A percentile compares a stretch with the other conserved stretches of the same genome.
phyloP scores from a whole-genome alignment of 208 protist species.

The Endotrypanum monterogeii region DNA sequence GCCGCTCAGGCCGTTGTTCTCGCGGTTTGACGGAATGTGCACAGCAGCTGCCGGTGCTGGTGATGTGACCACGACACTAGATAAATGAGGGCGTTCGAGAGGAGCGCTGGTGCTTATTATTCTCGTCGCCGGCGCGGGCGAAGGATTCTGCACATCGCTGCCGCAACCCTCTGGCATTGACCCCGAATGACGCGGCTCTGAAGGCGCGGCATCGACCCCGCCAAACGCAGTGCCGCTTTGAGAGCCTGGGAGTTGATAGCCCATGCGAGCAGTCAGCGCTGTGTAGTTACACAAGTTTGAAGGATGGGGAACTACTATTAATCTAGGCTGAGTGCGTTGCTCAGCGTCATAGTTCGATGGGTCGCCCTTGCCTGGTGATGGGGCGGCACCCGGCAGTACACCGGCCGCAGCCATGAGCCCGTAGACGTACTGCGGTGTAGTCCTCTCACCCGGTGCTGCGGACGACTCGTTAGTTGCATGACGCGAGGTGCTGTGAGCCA shows the following conservation, averaged over 20 bases:
- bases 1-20: constrained; percentile 5
- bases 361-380: background rate
- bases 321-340: constrained; percentile 14
- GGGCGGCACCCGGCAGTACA: constrained; percentile 5
- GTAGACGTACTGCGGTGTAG: constrained; percentile 32
- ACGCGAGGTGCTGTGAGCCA: constrained; percentile 19
- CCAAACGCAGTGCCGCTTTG: background rate
- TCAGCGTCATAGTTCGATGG: background rate
- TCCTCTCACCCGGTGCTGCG: constrained; percentile 14
- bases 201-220: background rate
- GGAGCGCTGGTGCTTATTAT: background rate
- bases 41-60: constrained; percentile 26
- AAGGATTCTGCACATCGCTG: background rate
- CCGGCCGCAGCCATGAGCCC: constrained; percentile 26
- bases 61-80: background rate
- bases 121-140: background rate
- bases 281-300: constrained; percentile 20
- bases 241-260: constrained; percentile 13
- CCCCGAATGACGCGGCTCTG: background rate
- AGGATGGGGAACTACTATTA: constrained; percentile 23
- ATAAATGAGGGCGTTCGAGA: background rate
- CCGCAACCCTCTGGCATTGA: constrained; percentile 6
- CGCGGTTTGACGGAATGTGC: constrained; percentile 17
- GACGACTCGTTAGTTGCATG: constrained; percentile 2
- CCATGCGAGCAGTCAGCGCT: constrained; percentile 19